Conservation (phyloP, 2,329 filamentous ascomycete genomes). For the Arachnopeziza araneosa region DNA sequence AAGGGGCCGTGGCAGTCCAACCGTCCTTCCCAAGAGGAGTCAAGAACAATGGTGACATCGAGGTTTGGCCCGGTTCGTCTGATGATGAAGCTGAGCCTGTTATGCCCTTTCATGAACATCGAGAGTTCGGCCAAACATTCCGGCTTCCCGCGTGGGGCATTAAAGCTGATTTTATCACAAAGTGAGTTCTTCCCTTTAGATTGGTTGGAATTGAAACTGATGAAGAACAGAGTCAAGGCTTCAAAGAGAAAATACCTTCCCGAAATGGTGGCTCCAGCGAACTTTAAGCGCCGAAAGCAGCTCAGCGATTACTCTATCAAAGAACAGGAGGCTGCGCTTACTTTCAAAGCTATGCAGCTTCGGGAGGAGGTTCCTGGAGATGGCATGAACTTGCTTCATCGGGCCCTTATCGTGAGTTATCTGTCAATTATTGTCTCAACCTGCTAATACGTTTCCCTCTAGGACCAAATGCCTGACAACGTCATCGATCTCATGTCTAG, state of each 20-base stretch:
- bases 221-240: conserved; percentile 17
- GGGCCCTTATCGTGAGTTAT: no score
- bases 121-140: conserved; percentile 59
- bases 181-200: conserved; percentile 38
- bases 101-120: conserved; percentile 50
- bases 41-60: conserved; percentile 65
- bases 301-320: background rate
- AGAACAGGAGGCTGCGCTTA: background rate
- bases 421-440: background rate
- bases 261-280: background rate
- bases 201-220: conserved; percentile 10
- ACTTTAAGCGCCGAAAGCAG: background rate
- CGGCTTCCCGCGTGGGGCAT: conserved; percentile 59
- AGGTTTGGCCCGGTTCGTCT: conserved; percentile 57
- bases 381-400: no score
- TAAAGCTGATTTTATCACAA: conserved; percentile 65
- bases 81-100: conserved; percentile 38
- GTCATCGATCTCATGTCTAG: background rate
- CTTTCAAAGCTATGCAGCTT: background rate
- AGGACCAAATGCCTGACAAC: background rate
- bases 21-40: conserved; percentile 57
- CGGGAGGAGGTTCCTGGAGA: no score
- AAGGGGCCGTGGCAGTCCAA: conserved; percentile 45
- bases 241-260: conserved; percentile 5
- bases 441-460: background rate